Evolutionary conservation across 2,329 filamentous ascomycete genomes (phyloP).

Genomic region (Podosphaera fusca): DNA sequence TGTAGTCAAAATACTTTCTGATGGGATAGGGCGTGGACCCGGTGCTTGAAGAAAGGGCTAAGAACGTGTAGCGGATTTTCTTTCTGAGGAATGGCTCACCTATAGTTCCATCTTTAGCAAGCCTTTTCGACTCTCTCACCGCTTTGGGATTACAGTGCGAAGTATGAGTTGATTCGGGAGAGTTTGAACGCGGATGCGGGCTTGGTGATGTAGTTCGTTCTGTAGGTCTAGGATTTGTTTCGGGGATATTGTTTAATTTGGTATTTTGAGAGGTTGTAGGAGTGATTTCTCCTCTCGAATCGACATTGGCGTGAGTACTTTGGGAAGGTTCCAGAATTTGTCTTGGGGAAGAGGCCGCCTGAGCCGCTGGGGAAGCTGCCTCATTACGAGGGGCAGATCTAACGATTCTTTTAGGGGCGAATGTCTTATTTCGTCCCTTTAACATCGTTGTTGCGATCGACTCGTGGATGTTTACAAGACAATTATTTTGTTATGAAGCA

Average conservation of each 20-base stretch:
- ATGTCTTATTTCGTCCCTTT: conserved; percentile 34
- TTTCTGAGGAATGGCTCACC: no score
- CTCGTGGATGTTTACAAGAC: no score
- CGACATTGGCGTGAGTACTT: neutral
- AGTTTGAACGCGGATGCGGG: no score
- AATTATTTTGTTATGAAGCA: neutral
- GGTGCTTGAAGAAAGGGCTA: no score
- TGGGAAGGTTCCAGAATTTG: neutral
- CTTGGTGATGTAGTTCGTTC: neutral
- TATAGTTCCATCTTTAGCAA: no score
- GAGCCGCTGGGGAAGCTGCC: conserved; percentile 19
- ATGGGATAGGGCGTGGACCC: no score
- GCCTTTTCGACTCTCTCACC: no score
- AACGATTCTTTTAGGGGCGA: conserved; percentile 34
- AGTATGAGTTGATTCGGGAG: no score
- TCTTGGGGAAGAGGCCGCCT: neutral
- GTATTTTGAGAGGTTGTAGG: neutral
- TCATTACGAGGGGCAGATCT: conserved; percentile 22
- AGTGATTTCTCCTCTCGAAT: neutral
- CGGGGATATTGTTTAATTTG: neutral
- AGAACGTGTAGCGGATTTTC: no score
- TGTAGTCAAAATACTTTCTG: no score
- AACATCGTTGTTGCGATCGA: conserved; percentile 6
- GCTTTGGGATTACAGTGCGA: no score
- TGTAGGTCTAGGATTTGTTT: neutral